These are phyloP conservation scores for Nannizziopsis arthrosporioides DNA, from an alignment of 2,329 filamentous ascomycete genomes.

Conservation along the genomic window DNA sequence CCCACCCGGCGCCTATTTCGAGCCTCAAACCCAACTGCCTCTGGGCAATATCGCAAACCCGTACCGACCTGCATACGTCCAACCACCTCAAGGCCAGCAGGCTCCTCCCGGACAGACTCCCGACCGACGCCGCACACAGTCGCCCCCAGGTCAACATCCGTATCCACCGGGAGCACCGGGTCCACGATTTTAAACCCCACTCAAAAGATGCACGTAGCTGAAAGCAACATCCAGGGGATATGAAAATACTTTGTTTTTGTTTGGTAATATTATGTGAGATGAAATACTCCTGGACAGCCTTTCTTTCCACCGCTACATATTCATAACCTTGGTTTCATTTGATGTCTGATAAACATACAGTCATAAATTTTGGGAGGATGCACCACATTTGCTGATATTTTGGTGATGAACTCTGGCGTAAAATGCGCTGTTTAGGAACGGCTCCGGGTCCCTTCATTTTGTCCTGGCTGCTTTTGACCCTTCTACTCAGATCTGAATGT, in stretches of 20 bases:
- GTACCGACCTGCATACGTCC: background rate
- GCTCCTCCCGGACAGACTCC: background rate
- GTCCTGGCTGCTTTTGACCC: no score
- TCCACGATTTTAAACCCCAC: background rate
- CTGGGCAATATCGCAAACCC: background rate
- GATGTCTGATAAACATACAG: conserved; percentile 2
- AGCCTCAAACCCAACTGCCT: background rate
- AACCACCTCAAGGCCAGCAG: background rate
- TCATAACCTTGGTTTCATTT: background rate
- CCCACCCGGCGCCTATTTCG: conserved; percentile 11
- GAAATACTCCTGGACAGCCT: background rate
- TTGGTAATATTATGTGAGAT: conserved; percentile 3
- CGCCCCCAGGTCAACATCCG: conserved; percentile 1
- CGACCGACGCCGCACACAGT: background rate
- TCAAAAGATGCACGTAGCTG: background rate
- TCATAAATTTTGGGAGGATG: no score
- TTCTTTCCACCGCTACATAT: no score
- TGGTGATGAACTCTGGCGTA: no score
- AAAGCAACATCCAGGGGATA: background rate
- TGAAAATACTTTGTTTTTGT: background rate
- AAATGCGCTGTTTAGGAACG: no score
- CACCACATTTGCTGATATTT: no score
- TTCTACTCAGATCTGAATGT: no score
- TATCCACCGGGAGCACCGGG: conserved; percentile 2
- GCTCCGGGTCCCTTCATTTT: no score